Base-by-base conservation (phyloP, 2,329 filamentous ascomycete genomes). In the Mycosphaerella sp. region DNA sequence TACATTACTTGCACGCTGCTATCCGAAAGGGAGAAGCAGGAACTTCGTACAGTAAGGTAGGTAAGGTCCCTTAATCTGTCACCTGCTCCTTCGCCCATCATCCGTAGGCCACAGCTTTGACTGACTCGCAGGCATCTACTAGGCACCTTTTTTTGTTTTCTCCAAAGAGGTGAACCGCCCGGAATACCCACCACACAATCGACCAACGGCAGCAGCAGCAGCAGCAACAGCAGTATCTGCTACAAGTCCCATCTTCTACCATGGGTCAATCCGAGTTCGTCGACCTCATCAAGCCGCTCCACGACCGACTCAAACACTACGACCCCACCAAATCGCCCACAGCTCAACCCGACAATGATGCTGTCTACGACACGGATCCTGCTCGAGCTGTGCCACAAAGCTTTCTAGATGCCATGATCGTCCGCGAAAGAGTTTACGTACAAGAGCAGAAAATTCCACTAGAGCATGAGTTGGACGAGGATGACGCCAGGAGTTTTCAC, bases 401-500 rank as follows among this genome's bases (percentile, higher is more conserved):
- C 50, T 78, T 77, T 64, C 64, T 66, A 52, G 78, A 82, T 57
- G 79, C 79, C 57, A 79, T 82, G 73, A 66, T 68, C 12, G 72
- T 84, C 5, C 79, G 80, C 34, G 72, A 77, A 50, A 68, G 70
- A 35, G 80, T 83, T 57, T 83, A 79, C 59, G 72, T 79, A 34
- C 69, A 76, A 52, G 80, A 82, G 64, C 80, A 83, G 57, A 68
- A 71, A 17, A 74, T 79, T 25, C 70, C 74, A 0, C 68, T 81
- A 0, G 81, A 85, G 34, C 80, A 82, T 58, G 90, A 97, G 68
- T 78, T 88, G 58, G 91, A 96, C 72, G 72, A 76, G 1, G 89
- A 96, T 66, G 91, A 97, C 67, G 59, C 77, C 1, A 79, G 87
- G 32, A 84, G 82, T 59, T 91, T 84, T 71, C 89, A 96, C 69